Conservation (phyloP, 352 stramenopile species). For the Globisporangium viniferum region DNA sequence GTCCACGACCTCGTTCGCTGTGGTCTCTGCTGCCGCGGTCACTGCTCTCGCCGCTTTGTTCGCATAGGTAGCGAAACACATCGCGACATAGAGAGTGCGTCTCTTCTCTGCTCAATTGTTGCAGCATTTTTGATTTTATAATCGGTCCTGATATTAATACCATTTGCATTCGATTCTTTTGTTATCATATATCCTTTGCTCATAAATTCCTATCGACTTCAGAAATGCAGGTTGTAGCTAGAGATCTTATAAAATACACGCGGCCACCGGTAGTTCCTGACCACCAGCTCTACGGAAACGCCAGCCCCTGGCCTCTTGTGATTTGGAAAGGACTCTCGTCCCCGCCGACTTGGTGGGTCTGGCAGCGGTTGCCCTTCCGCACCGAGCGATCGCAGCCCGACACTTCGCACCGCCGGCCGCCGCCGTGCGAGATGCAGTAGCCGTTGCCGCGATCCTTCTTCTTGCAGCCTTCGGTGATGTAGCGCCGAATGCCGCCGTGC, state of each 20-base stretch:
- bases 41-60: constrained; percentile 4
- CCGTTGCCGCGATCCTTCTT: constrained; percentile 83
- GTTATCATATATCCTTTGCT: neutral
- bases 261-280: neutral
- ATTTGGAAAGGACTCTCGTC: constrained; percentile 43
- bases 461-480: constrained; percentile 66
- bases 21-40: neutral
- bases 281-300: constrained; percentile 7
- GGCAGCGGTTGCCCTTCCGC: constrained; percentile 74
- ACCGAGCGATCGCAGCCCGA: constrained; percentile 58
- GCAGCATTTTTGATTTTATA: neutral
- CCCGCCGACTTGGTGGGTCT: constrained; percentile 47
- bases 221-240: constrained; percentile 3
- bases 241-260: neutral
- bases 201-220: neutral
- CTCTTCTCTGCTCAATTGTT: neutral
- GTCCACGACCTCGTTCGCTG: neutral
- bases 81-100: neutral
- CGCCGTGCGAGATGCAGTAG: constrained; percentile 80
- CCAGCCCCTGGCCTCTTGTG: constrained; percentile 26
- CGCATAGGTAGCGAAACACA: neutral
- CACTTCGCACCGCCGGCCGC: constrained; percentile 66
- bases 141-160: neutral
- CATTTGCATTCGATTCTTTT: neutral
- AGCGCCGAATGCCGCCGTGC: constrained; percentile 74